Evolutionary conservation across 2,329 filamentous ascomycete species (phyloP), one percentile per base, ranked within the genome.

Genomic region (Neurospora sp.): DNA sequence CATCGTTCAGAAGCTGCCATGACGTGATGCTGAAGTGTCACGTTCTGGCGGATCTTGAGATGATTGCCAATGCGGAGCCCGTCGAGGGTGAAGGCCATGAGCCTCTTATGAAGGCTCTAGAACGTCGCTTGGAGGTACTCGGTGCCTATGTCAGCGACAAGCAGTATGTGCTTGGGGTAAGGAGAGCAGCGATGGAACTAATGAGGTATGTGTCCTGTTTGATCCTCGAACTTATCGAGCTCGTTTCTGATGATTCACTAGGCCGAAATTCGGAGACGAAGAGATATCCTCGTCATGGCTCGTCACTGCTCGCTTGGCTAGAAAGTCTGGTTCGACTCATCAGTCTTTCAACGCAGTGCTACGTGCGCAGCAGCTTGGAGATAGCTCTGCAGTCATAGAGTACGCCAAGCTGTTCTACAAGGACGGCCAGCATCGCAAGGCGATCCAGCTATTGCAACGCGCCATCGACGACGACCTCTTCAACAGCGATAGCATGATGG

Each of bases 331-430:
- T 72, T 91, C 91, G 17, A 90, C 90, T 69, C 90, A 93, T 69
- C 93, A 95, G 74, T 96, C 96, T 0, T 97, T 97, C 82, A 96
- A 96, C 77, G 93, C 95, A 15, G 93, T 98, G 33, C 85, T 98
- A 2, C 93, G 96, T 80, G 96, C 96, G 11, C 91, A 92, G 28
- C 88, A 91, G 71, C 86, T 97, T 11, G 92, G 92, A 23, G 93
- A 97, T 74, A 89, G 91, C 70, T 92, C 92, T 2, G 93, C 95
- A 11, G 95, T 92, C 10, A 96, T 99, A 71, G 96, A 99, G 78
- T 95, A 99, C 78, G 93, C 96, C 1, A 90, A 94, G 71, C 84
- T 99, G 38, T 82, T 98, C 8, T 99, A 96, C 93, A 93, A 92
- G 75, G 93, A 97, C 78, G 92, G 93, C 0, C 91, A 97, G 76